Evolutionary conservation across 805 yeast species (phyloP).

Genomic region (Pichia cabralensis): DNA sequence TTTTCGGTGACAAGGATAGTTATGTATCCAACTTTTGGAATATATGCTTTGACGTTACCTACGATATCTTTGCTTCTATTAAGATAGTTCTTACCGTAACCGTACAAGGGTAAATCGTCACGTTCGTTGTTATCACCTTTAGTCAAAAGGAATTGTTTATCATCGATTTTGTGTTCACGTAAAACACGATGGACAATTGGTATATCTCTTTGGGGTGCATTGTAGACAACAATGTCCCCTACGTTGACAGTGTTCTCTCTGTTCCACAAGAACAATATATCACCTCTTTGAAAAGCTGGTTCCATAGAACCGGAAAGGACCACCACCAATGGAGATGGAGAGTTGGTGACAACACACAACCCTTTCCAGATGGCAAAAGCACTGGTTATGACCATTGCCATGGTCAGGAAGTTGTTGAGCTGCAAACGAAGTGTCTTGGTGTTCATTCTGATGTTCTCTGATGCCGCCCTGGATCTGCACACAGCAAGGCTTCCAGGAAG

Average conservation of each 20-base stretch:
- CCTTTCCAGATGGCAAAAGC: slow-evolving; percentile 92
- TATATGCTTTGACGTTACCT: slow-evolving; percentile 87
- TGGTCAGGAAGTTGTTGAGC: slow-evolving; percentile 41
- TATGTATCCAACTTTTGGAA: slow-evolving; percentile 83
- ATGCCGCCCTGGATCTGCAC: no score
- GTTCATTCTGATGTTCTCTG: no score
- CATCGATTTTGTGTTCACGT: slow-evolving; percentile 57
- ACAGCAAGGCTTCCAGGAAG: no score
- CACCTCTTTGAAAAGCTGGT: slow-evolving; percentile 98
- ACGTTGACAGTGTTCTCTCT: slow-evolving; percentile 56
- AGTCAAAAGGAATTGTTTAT: slow-evolving; percentile 62
- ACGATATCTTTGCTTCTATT: slow-evolving; percentile 69
- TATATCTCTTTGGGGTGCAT: slow-evolving; percentile 63
- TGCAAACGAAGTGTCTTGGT: slow-evolving; percentile 22
- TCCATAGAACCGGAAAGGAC: slow-evolving; percentile 98
- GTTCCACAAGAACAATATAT: slow-evolving; percentile 85
- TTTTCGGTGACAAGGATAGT: slow-evolving; percentile 90
- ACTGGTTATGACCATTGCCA: slow-evolving; percentile 73
- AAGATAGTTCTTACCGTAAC: slow-evolving; percentile 63
- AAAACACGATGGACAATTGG: slow-evolving; percentile 97
- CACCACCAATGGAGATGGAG: slow-evolving; percentile 91
- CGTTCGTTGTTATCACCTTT: slow-evolving; percentile 95
- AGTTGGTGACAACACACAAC: slow-evolving; percentile 62
- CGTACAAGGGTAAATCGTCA: slow-evolving; percentile 82
- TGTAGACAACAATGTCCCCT: slow-evolving; percentile 93